Conservation (phyloP, 2,329 filamentous ascomycete species). For the Colletotrichum godetiae region DNA sequence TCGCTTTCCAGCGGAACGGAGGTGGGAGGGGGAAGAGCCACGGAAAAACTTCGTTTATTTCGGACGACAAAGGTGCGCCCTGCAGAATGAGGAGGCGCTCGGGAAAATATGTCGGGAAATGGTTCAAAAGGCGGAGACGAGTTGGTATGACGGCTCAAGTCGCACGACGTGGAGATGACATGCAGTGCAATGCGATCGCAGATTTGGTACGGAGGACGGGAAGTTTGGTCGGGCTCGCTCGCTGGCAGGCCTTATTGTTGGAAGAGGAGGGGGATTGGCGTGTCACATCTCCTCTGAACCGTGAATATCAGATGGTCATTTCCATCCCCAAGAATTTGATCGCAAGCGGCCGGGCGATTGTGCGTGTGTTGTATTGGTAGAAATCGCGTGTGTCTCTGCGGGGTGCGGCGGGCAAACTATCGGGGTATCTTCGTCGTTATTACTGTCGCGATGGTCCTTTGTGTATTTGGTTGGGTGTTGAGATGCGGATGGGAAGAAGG, state of each 20-base stretch:
- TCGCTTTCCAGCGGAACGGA: constrained; percentile 43
- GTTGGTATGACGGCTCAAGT: background rate
- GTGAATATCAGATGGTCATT: constrained; percentile 39
- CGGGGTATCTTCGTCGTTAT: background rate
- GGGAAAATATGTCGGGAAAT: background rate
- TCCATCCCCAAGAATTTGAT: constrained; percentile 41
- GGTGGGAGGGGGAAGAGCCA: background rate
- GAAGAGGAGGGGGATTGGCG: constrained; percentile 36
- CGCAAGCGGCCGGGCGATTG: background rate
- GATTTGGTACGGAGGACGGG: background rate
- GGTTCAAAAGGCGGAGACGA: constrained; percentile 2
- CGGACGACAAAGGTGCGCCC: background rate
- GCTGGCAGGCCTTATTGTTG: constrained; percentile 8
- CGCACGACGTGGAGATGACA: constrained; percentile 10
- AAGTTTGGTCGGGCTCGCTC: constrained; percentile 15
- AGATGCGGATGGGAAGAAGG: constrained; percentile 1
- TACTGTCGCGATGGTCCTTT: background rate
- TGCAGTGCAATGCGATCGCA: constrained; percentile 20
- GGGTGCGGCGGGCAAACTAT: background rate
- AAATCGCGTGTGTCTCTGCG: background rate
- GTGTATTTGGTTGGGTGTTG: background rate
- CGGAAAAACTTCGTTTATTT: background rate
- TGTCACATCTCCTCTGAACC: constrained; percentile 42
- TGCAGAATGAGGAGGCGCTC: background rate
- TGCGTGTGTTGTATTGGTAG: background rate